A percentile compares a stretch with the other conserved stretches of the same genome.
phyloP scores from a whole-genome alignment of 371 early-diverging fungal species.

The Lichtheimia ramosa region DNA sequence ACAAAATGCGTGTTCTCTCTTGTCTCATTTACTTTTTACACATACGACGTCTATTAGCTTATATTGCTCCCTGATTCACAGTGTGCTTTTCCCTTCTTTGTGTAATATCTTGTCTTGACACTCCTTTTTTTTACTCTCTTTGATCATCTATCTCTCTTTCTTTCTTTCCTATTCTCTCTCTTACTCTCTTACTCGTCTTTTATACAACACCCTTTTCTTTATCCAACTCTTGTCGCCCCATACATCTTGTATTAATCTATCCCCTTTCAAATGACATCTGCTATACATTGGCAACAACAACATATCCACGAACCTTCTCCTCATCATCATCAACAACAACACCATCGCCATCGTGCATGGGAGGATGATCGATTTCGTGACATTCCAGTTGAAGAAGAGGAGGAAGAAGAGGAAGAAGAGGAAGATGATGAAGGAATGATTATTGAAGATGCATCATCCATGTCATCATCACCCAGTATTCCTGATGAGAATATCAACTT shows the following conservation, averaged over 20 bases:
- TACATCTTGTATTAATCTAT: neutral
- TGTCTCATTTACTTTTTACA: too few relatives aligned
- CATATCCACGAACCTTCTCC: too few relatives aligned
- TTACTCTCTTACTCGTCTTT: neutral
- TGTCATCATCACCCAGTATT: conserved; percentile 59
- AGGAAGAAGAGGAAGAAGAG: conserved; percentile 34
- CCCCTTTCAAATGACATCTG: conserved; percentile 9
- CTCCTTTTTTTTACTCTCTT: conserved; percentile 1
- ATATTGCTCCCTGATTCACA: too few relatives aligned
- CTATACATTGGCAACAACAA: conserved; percentile 2
- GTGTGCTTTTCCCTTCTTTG: neutral
- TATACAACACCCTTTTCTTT: neutral
- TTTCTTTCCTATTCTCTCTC: neutral
- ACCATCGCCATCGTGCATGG: conserved; percentile 7
- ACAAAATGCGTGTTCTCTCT: too few relatives aligned
- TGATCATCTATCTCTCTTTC: conserved; percentile 3
- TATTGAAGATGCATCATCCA: conserved; percentile 41
- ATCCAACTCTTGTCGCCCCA: neutral
- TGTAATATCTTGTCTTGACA: neutral
- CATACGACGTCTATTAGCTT: too few relatives aligned
- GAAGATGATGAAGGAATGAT: conserved; percentile 55
- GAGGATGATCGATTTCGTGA: conserved; percentile 13
- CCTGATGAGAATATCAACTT: conserved; percentile 80
- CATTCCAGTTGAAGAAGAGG: conserved; percentile 22
- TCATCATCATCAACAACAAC: neutral